Evolutionary conservation across 768 basidiomycete species (phyloP).

Genomic region (Lactifluus volemus): DNA sequence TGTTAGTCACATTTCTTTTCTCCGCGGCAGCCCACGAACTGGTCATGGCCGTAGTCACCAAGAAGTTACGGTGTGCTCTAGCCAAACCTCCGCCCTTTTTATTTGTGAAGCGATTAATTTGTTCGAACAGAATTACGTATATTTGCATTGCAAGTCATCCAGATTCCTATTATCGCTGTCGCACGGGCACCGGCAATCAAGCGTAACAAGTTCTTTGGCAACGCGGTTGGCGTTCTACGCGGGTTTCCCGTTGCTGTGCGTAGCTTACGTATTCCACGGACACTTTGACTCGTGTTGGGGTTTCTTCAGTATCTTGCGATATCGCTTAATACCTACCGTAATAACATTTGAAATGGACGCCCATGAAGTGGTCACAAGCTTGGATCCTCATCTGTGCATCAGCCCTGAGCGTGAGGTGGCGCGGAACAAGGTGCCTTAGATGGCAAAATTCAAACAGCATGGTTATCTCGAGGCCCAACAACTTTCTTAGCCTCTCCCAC

Average conservation of each 20-base stretch:
- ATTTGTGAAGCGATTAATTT: neutral
- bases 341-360: too few species aligned
- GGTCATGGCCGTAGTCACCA: constrained; percentile 92
- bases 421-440: too few species aligned
- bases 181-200: constrained; percentile 71
- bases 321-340: neutral
- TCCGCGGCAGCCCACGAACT: constrained; percentile 89
- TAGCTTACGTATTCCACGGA: constrained; percentile 57
- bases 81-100: neutral
- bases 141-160: constrained; percentile 68
- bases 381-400: too few species aligned
- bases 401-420: too few species aligned
- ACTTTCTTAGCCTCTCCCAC: too few species aligned
- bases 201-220: constrained; percentile 73
- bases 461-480: too few species aligned
- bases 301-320: neutral
- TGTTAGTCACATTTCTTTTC: constrained; percentile 87
- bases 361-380: neutral
- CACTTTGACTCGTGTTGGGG: neutral
- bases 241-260: constrained; percentile 90
- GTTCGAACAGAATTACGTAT: constrained; percentile 59
- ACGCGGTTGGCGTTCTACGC: constrained; percentile 85
- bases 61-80: constrained; percentile 71
- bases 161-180: constrained; percentile 84
- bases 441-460: too few species aligned